phyloP scores from a whole-genome alignment of 768 basidiomycete genomes.

The Phylloporus sp. region DNA sequence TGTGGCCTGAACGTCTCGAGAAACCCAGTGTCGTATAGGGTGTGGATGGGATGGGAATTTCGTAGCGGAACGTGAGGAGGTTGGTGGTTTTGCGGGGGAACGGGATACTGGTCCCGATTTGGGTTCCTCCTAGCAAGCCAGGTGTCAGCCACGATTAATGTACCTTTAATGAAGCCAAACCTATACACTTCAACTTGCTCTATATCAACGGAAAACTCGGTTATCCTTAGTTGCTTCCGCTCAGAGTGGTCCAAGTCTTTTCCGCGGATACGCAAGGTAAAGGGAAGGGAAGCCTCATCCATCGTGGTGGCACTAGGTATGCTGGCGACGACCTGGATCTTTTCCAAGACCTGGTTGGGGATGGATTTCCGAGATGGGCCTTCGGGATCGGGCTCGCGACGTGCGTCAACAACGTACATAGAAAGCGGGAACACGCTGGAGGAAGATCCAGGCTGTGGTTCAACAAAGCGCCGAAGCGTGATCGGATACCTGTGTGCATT shows the following conservation, averaged over 20 bases:
- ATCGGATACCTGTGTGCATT: constrained; percentile 42
- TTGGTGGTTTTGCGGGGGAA: constrained; percentile 55
- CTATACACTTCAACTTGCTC: constrained; percentile 64
- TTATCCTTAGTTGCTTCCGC: constrained; percentile 53
- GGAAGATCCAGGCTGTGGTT: constrained; percentile 35
- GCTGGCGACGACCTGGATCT: constrained; percentile 61
- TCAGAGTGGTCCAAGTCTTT: constrained; percentile 45
- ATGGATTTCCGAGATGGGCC: constrained; percentile 31
- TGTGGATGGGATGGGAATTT: constrained; percentile 46
- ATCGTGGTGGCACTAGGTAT: constrained; percentile 54
- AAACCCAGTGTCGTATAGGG: constrained; percentile 46
- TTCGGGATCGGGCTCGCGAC: constrained; percentile 17
- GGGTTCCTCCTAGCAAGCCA: constrained; percentile 36
- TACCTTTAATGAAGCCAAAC: constrained; percentile 36
- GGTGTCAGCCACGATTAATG: constrained; percentile 6
- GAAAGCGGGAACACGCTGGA: constrained; percentile 29
- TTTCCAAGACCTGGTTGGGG: constrained; percentile 51
- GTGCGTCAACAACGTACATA: constrained; percentile 44
- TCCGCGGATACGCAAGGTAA: constrained; percentile 59
- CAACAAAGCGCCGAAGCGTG: constrained; percentile 50
- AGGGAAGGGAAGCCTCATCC: constrained; percentile 44
- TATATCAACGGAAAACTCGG: constrained; percentile 53
- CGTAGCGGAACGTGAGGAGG: constrained; percentile 62
- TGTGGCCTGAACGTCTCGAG: constrained; percentile 24
- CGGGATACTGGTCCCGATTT: constrained; percentile 44